Evolutionary conservation across 176 grass and related monocot species (phyloP), one percentile per base, ranked within the genome.

Genomic region (Carex kokanica): DNA sequence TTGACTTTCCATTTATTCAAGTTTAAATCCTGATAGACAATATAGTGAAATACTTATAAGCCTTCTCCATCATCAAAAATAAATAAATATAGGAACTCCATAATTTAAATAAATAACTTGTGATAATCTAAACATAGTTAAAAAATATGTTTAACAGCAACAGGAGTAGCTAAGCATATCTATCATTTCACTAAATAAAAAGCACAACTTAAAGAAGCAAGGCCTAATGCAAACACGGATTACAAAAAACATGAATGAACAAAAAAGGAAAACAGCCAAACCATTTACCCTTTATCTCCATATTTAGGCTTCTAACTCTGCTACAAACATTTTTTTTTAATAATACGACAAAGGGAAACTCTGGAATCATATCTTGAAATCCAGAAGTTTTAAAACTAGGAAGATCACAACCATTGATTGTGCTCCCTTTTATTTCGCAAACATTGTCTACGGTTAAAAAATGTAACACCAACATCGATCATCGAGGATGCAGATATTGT

Each of bases 341-440:
- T 67, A 65, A 8, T 7, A 27, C 5, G 2, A 27, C 14, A 64
- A 71, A 43, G 36, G 16, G 3, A 71, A 71, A 43, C 67, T 20
- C 21, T 66, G 23, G 60, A 66, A 66, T 17, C 27, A 34, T 29
- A 36, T 17, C 27, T 66, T 66, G 25, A 36, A 32, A 32, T 41
- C 67, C 18, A 12, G 1, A 71, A 11, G 18, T 71, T 71, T 36
- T n/a, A 43, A 12, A 45, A 71, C 67, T 45, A 71, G 2, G 67
- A 45, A 71, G n/a, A 71, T 71, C 67, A 71, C 67, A 71, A 45
- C 67, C 36, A 71, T 21, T 45, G 18, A 21, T 20, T 71, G 67
- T 45, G 38, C 36, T 45, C 36, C 36, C 67, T 69, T 21, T 45
- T 71, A 8, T 18, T 45, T 21, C 18, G 18, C 38, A 71, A 43